Conservation (phyloP, 2,329 filamentous ascomycete genomes). For the Fusarium sp. region DNA sequence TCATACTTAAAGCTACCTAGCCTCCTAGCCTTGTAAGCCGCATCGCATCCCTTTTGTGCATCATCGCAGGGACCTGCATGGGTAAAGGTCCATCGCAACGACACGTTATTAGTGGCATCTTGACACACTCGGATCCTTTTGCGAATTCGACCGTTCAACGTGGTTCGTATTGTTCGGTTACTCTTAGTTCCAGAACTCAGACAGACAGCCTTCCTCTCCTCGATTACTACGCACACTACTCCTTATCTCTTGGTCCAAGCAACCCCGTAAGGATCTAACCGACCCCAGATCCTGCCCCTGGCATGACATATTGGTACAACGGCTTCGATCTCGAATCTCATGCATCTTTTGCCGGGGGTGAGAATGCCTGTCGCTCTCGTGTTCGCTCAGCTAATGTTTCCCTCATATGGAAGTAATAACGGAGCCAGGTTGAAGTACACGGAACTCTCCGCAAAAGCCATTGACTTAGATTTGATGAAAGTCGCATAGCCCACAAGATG, state of each 20-base stretch:
- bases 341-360: slow-evolving; percentile 10
- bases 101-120: slow-evolving; percentile 23
- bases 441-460: not conserved
- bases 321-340: slow-evolving; percentile 18
- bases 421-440: not conserved
- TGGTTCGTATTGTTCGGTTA: not conserved
- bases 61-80: not conserved
- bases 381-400: slow-evolving; percentile 22
- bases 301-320: slow-evolving; percentile 5
- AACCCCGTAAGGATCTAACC: slow-evolving; percentile 12
- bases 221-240: not conserved
- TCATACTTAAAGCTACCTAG: slow-evolving; percentile 12
- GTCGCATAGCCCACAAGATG: not conserved
- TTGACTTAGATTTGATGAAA: not conserved
- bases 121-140: not conserved
- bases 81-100: slow-evolving; percentile 12
- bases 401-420: not conserved
- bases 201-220: not conserved
- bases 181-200: not conserved
- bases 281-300: slow-evolving; percentile 11
- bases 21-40: slow-evolving; percentile 17
- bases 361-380: slow-evolving; percentile 24
- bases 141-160: not conserved
- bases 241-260: slow-evolving; percentile 1
- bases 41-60: slow-evolving; percentile 13